A percentile compares a stretch with the other conserved stretches of the same genome.
phyloP scores from a whole-genome alignment of 2,329 filamentous ascomycete species.

The Neocucurbitaria cava region DNA sequence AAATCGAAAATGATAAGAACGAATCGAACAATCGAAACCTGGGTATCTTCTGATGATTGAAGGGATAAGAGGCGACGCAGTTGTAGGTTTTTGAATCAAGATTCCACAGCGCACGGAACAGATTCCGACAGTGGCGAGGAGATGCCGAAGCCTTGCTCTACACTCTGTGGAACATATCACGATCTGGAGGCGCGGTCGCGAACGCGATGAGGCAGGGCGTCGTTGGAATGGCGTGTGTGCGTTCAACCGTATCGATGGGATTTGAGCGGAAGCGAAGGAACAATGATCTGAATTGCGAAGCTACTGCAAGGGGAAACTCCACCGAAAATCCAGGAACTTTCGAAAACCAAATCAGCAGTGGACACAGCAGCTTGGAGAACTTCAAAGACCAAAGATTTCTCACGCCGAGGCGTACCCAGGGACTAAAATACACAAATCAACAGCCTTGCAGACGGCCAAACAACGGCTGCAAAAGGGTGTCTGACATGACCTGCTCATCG shows the following conservation, averaged over 20 bases:
- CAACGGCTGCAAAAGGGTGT: conserved; percentile 25
- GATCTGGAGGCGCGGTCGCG: conserved; percentile 37
- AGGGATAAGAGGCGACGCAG: conserved; percentile 25
- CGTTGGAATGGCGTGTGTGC: conserved; percentile 43
- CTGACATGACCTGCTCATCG: conserved; percentile 27
- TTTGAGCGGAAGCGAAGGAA: conserved; percentile 26
- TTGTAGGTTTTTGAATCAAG: conserved; percentile 42
- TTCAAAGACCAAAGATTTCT: conserved; percentile 23
- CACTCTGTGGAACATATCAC: conserved; percentile 42
- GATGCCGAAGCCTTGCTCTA: conserved; percentile 30
- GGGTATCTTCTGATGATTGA: conserved; percentile 9
- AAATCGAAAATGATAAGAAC: not conserved
- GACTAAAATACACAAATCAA: conserved; percentile 20
- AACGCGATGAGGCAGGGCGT: conserved; percentile 44
- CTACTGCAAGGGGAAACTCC: conserved; percentile 37
- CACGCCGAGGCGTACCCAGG: conserved; percentile 16
- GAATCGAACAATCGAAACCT: not conserved
- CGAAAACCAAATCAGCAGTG: conserved; percentile 14
- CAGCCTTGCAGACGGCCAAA: conserved; percentile 35
- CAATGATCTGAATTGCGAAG: conserved; percentile 33
- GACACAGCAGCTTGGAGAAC: conserved; percentile 18
- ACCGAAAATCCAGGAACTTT: conserved; percentile 17
- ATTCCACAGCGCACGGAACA: conserved; percentile 18
- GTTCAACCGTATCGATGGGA: conserved; percentile 32
- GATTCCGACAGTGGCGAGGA: conserved; percentile 34